A percentile compares a stretch with the other conserved stretches of the same genome.
phyloP scores from a whole-genome alignment of 371 early-diverging fungal genomes.

The Capillidium heterosporum region DNA sequence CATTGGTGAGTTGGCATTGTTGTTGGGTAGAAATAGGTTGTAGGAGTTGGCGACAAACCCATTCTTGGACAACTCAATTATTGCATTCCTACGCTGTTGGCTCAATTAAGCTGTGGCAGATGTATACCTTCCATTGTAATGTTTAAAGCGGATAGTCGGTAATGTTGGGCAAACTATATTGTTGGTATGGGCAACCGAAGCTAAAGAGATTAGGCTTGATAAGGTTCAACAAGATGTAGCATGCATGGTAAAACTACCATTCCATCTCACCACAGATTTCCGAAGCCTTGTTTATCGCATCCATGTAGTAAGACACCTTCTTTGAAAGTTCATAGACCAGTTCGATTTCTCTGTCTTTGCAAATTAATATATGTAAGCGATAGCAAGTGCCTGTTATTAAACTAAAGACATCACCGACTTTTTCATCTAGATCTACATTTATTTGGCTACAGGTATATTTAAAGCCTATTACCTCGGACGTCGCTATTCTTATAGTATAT shows the following conservation, averaged over 20 bases:
- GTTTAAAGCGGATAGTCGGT: background rate
- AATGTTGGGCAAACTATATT: background rate
- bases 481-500: background rate
- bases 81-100: background rate
- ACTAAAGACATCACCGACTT: background rate
- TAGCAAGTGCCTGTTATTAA: background rate
- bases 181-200: background rate
- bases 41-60: background rate
- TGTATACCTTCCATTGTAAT: conserved; percentile 1
- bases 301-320: background rate
- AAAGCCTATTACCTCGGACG: background rate
- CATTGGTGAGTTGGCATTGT: background rate
- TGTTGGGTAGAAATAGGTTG: background rate
- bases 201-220: background rate
- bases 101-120: background rate
- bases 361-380: background rate
- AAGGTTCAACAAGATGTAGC: background rate
- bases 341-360: conserved; percentile 2
- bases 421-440: background rate
- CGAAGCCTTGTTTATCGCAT: background rate
- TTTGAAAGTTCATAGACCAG: background rate
- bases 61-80: background rate
- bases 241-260: background rate
- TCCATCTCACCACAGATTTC: background rate
- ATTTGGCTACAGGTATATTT: background rate